Percentiles rank a stretch among this genome's conserved stretches.
Evolutionary conservation across 2,329 filamentous ascomycete species (phyloP).

Genomic region (Massarina eburnea): DNA sequence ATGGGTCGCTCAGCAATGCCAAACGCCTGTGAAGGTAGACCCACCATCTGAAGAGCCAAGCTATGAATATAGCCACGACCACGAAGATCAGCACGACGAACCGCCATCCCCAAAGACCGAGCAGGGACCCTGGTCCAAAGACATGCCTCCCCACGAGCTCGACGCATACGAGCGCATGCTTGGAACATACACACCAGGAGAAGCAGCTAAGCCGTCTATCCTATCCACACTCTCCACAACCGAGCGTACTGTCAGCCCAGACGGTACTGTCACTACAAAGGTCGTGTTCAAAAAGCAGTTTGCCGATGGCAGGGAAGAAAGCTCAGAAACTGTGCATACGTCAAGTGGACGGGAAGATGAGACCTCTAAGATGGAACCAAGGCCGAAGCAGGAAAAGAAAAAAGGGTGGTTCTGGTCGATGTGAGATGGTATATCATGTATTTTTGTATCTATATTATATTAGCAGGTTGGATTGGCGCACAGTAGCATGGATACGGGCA

Average conservation of each 20-base stretch:
- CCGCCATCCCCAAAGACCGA: slow-evolving; percentile 28
- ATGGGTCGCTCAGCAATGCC: neutral
- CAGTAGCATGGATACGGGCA: neutral
- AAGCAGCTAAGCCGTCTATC: no score
- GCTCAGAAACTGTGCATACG: slow-evolving; percentile 56
- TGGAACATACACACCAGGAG: slow-evolving; percentile 15
- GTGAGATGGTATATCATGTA: slow-evolving; percentile 6
- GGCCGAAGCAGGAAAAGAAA: slow-evolving; percentile 14
- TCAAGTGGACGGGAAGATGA: slow-evolving; percentile 26
- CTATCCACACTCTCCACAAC: slow-evolving; percentile 61
- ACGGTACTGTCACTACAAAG: slow-evolving; percentile 61
- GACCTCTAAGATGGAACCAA: slow-evolving; percentile 14
- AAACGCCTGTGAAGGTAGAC: neutral
- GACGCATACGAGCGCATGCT: slow-evolving; percentile 57
- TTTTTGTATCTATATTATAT: neutral
- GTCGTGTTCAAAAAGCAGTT: slow-evolving; percentile 61
- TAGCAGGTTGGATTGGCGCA: neutral
- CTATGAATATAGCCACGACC: slow-evolving; percentile 37
- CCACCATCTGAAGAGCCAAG: slow-evolving; percentile 26
- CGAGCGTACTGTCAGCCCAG: slow-evolving; percentile 55
- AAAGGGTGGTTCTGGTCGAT: slow-evolving; percentile 39
- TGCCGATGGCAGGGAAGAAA: slow-evolving; percentile 62
- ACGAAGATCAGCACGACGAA: slow-evolving; percentile 39
- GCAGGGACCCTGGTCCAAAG: slow-evolving; percentile 9
- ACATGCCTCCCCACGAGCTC: slow-evolving; percentile 48